These are phyloP conservation scores for Cercospora sp. DNA, from an alignment of 2,329 filamentous ascomycete species.

Conservation along the genomic window DNA sequence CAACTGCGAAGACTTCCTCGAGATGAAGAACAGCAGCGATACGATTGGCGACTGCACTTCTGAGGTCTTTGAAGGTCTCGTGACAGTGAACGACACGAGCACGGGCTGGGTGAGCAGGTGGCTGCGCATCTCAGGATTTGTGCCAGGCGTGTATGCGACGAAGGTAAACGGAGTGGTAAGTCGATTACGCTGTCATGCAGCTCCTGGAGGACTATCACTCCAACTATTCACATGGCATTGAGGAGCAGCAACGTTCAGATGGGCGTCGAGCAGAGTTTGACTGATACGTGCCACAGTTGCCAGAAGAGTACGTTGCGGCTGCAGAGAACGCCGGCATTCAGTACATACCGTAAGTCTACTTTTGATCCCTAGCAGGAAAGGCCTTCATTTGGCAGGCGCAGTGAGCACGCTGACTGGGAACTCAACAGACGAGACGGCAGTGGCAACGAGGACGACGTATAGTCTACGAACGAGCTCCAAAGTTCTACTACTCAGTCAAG, in stretches of 20 bases:
- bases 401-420: neutral
- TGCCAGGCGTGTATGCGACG: constrained; percentile 86
- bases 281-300: constrained; percentile 45
- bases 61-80: constrained; percentile 63
- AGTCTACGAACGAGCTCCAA: neutral
- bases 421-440: constrained; percentile 24
- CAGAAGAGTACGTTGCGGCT: constrained; percentile 57
- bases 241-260: neutral
- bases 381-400: neutral
- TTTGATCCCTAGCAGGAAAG: neutral
- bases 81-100: constrained; percentile 78
- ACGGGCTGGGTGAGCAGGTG: constrained; percentile 95
- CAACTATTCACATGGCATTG: neutral
- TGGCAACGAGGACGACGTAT: constrained; percentile 22
- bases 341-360: constrained; percentile 56
- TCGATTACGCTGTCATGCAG: constrained; percentile 14
- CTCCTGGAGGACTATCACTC: neutral
- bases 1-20: constrained; percentile 92
- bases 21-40: constrained; percentile 71
- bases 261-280: neutral
- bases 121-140: constrained; percentile 87
- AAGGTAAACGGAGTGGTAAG: constrained; percentile 81
- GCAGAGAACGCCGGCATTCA: constrained; percentile 61
- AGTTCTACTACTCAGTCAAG: neutral
- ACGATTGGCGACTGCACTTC: constrained; percentile 73